These are phyloP conservation scores for Dictyostelium capitatum DNA, from an alignment of 78 protist species.

Conservation along the genomic window DNA sequence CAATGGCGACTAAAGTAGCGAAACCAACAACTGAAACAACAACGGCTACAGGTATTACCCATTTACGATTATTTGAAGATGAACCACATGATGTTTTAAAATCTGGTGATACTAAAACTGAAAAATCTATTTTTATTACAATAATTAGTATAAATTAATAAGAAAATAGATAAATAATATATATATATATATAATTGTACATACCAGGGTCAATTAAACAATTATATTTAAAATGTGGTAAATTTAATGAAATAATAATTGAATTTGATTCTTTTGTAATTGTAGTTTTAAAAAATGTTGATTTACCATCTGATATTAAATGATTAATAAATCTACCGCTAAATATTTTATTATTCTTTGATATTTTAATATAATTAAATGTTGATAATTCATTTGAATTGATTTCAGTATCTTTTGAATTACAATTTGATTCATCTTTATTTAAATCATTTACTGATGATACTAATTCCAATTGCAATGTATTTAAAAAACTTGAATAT, in stretches of 20 bases:
- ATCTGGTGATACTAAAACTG: neutral
- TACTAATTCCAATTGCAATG: neutral
- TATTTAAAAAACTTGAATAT: neutral
- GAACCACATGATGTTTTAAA: neutral
- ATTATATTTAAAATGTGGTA: neutral
- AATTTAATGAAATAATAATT: neutral
- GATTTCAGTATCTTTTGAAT: neutral
- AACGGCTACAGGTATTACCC: neutral
- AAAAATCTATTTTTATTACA: neutral
- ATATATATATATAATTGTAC: too few relatives aligned
- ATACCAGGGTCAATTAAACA: neutral
- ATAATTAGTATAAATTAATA: too few relatives aligned
- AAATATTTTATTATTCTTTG: neutral
- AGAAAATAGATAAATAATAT: too few relatives aligned
- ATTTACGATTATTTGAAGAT: neutral
- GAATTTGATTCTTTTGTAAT: neutral
- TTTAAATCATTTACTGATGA: neutral
- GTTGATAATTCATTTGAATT: neutral
- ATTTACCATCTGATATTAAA: neutral
- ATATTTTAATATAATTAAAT: neutral
- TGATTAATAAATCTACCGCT: neutral
- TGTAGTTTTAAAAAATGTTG: neutral
- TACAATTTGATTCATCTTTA: neutral
- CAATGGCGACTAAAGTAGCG: neutral
- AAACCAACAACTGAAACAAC: neutral